Conservation (phyloP, 257 asterid species). For the Ilex aquifolium region DNA sequence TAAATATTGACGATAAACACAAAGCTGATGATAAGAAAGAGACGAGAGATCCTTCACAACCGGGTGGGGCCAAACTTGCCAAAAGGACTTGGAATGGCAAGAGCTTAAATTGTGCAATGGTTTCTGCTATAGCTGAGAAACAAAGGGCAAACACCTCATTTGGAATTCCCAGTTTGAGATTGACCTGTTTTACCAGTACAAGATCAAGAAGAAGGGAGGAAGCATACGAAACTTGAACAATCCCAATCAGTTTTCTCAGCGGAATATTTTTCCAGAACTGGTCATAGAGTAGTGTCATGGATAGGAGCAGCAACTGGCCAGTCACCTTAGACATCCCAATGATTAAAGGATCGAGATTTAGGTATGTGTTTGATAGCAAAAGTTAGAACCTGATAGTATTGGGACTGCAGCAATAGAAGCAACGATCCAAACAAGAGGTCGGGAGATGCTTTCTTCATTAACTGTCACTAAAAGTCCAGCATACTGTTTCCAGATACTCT, state of each 20-base stretch:
- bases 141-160: constrained; percentile 65
- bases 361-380: constrained; percentile 78
- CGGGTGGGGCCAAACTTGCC: constrained; percentile 73
- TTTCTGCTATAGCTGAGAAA: constrained; percentile 78
- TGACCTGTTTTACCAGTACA: constrained; percentile 58
- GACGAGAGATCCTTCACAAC: constrained; percentile 79
- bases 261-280: constrained; percentile 51
- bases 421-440: constrained; percentile 63
- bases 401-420: constrained; percentile 55
- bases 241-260: constrained; percentile 41
- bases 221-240: constrained; percentile 51
- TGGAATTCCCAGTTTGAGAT: constrained; percentile 56
- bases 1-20: constrained; percentile 61
- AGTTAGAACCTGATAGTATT: constrained; percentile 63
- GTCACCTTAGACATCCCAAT: constrained; percentile 82
- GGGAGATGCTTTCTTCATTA: constrained; percentile 43
- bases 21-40: constrained; percentile 63
- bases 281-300: constrained; percentile 48
- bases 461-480: constrained; percentile 48
- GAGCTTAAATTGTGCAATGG: constrained; percentile 74
- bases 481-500: constrained; percentile 44
- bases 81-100: constrained; percentile 65
- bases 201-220: constrained; percentile 69
- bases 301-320: constrained; percentile 70
- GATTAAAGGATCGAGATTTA: constrained; percentile 61